These are phyloP conservation scores for Eurotiales sp. DNA, from an alignment of 2,329 filamentous ascomycete genomes.

Conservation along the genomic window DNA sequence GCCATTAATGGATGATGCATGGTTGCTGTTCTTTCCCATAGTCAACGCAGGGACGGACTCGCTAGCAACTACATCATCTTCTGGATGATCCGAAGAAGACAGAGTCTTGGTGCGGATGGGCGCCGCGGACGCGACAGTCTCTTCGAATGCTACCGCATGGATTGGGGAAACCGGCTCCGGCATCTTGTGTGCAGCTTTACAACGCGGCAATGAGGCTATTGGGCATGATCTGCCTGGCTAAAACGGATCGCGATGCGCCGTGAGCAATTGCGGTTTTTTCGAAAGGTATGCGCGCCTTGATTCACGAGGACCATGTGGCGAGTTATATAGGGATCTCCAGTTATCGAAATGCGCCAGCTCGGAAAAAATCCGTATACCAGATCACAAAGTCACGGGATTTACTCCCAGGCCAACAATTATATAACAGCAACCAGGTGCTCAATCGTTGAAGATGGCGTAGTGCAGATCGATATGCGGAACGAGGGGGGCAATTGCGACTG, in stretches of 20 bases:
- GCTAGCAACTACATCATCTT: too few relatives aligned
- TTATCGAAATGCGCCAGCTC: background rate
- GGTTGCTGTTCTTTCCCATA: background rate
- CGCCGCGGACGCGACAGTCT: constrained; percentile 22
- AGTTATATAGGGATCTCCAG: background rate
- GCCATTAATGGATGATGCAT: constrained; percentile 18
- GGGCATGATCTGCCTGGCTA: background rate
- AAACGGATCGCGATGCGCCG: background rate
- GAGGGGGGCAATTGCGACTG: background rate
- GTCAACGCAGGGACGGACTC: background rate
- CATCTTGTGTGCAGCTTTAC: constrained; percentile 17
- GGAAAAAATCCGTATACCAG: too few relatives aligned
- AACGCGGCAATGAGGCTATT: too few relatives aligned
- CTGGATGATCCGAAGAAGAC: constrained; percentile 24
- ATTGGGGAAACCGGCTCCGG: constrained; percentile 25
- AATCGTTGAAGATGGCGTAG: too few relatives aligned
- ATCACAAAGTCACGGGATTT: too few relatives aligned
- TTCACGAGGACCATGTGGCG: background rate
- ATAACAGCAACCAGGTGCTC: too few relatives aligned
- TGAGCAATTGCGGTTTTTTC: background rate
- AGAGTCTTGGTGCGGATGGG: constrained; percentile 25
- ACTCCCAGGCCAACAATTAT: too few relatives aligned
- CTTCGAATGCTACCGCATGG: constrained; percentile 25
- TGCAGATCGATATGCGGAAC: too few relatives aligned
- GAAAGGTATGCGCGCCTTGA: background rate